phyloP scores from a whole-genome alignment of 2,329 filamentous ascomycete genomes.

The Trichoderma cornu-damae region DNA sequence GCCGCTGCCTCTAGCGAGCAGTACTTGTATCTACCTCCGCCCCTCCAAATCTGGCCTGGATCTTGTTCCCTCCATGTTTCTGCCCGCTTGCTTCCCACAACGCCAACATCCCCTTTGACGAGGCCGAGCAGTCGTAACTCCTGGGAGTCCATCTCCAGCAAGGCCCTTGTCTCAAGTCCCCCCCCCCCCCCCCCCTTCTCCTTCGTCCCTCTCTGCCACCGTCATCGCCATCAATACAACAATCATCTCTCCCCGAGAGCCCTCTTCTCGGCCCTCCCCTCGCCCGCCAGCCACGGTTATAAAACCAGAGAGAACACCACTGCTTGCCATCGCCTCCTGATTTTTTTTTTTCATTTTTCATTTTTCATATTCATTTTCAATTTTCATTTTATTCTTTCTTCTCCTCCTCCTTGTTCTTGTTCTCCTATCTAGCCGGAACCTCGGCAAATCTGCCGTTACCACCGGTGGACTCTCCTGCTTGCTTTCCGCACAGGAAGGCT shows the following conservation, averaged over 20 bases:
- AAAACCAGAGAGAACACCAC: background rate
- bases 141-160: background rate
- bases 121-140: background rate
- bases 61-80: conserved; percentile 15
- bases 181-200: too few species aligned
- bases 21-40: conserved; percentile 19
- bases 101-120: conserved; percentile 8
- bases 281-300: background rate
- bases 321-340: background rate
- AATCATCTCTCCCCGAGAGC: background rate
- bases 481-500: too few species aligned
- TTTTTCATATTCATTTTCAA: too few species aligned
- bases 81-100: conserved; percentile 8
- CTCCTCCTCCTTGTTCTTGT: too few species aligned
- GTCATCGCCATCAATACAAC: conserved; percentile 9
- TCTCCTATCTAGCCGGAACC: too few species aligned
- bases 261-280: background rate
- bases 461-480: too few species aligned
- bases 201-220: background rate
- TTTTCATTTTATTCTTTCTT: too few species aligned
- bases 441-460: background rate
- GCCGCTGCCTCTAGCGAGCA: conserved; percentile 18
- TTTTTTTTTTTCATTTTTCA: background rate
- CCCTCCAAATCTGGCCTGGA: conserved; percentile 16
- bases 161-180: conserved; percentile 15